Percentiles rank a stretch among this genome's conserved stretches.
phyloP scores from a whole-genome alignment of 140 eudicot genomes.

The Stevia rebaudiana region DNA sequence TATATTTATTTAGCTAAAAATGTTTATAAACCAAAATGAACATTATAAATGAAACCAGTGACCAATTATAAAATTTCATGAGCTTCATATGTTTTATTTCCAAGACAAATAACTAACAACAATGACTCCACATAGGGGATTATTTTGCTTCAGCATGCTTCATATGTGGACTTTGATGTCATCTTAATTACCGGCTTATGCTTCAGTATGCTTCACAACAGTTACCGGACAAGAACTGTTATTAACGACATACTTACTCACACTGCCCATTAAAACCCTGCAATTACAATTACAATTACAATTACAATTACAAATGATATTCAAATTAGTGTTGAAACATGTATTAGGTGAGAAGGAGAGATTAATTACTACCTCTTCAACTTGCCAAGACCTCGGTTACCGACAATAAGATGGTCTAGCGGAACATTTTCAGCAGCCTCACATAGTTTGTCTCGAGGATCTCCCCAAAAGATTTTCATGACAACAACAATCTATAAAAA shows the following conservation, averaged over 20 bases:
- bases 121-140: conserved; percentile 5
- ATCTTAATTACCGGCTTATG: background rate
- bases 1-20: too few relatives aligned
- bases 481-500: conserved; percentile 42
- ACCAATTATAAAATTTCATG: background rate
- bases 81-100: conserved; percentile 4
- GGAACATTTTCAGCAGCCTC: conserved; percentile 64
- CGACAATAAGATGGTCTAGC: conserved; percentile 55
- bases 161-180: background rate
- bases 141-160: background rate
- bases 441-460: conserved; percentile 82
- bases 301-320: conserved; percentile 23
- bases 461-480: conserved; percentile 85
- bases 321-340: background rate
- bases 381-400: conserved; percentile 90
- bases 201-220: conserved; percentile 46
- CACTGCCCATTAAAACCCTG: conserved; percentile 90
- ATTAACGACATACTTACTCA: conserved; percentile 76
- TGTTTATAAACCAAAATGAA: background rate
- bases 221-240: conserved; percentile 75
- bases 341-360: background rate
- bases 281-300: too few relatives aligned
- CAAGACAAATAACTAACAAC: background rate
- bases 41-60: background rate
- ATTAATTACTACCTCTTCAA: conserved; percentile 52